Evolutionary conservation across 2,329 filamentous ascomycete species (phyloP), one percentile per base, ranked within the genome.

Genomic region (Rosellinia necatrix): DNA sequence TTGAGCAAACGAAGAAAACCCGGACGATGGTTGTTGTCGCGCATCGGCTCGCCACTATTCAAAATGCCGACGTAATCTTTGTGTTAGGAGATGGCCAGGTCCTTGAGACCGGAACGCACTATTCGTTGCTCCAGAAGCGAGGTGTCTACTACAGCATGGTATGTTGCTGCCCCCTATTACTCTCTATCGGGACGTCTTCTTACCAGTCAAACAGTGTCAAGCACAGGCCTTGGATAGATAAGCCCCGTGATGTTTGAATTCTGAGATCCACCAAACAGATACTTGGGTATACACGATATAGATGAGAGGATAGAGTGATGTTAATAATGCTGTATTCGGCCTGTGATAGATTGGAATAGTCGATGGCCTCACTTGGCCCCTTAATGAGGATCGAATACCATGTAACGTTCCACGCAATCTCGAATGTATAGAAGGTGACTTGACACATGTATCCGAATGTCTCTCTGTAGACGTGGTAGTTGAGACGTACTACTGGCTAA

Each of bases 1-100:
- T 92, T 64, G 86, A 91, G 74, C 77, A 76, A 38, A 85, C 83
- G 0, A 79, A 78, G 13, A 80, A 82, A 66, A 81, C 80, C 13
- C 74, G 81, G 6, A 85, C 90, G 1, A 90, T 89, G 58, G 78
- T 93, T 6, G 88, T 89, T 2, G 88, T 93, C 9, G 90, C 90
- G 1, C 90, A 93, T 70, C 78, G 90, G 17, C 76, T 92, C 47
- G 86, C 87, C 0, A 93, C 88, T 8, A 85, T 92, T 22, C 89
- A 90, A 68, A 87, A 92, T 64, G 88, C 89, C 2, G 86, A 93
- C 69, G 74, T 86, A 12, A 92, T 92, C 44, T 91, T 89, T 65
- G 89, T 93, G 0, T 81, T 94, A 42, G 88, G 88, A 6, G 81
- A 86, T 50, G 84, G 86, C 4, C 80, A 76, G 61, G 73, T 84